Evolutionary conservation across 345 rosid species (phyloP).

Genomic region (Trapa incisa): DNA sequence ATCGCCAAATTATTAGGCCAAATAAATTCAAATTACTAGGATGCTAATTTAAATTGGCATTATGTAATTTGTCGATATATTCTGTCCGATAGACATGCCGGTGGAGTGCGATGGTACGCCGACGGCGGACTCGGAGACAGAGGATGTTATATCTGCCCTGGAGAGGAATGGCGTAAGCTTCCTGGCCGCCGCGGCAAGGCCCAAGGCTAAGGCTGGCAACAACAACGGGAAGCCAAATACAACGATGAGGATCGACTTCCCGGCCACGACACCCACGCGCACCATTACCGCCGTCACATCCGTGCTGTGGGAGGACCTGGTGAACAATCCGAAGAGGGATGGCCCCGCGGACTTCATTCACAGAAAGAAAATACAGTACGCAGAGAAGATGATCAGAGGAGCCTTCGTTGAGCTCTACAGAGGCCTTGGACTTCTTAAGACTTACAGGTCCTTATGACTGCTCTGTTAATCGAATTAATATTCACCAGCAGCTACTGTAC

Average conservation of each 20-base stretch:
- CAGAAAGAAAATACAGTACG: slow-evolving; percentile 67
- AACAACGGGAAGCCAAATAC: slow-evolving; percentile 52
- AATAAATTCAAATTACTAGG: no score
- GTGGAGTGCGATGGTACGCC: slow-evolving; percentile 10
- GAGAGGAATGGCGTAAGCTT: slow-evolving; percentile 73
- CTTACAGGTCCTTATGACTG: slow-evolving; percentile 49
- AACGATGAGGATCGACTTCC: slow-evolving; percentile 68
- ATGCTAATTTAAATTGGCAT: no score
- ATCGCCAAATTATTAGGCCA: no score
- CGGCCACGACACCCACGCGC: slow-evolving; percentile 45
- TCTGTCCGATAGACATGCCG: slow-evolving; percentile 22
- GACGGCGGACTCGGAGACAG: slow-evolving; percentile 22
- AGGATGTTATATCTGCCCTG: slow-evolving; percentile 53
- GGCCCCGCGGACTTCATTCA: slow-evolving; percentile 45
- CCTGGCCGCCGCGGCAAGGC: slow-evolving; percentile 45
- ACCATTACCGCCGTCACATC: slow-evolving; percentile 58
- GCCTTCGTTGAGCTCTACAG: slow-evolving; percentile 87
- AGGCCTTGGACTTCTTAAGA: slow-evolving; percentile 75
- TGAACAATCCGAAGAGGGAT: slow-evolving; percentile 52
- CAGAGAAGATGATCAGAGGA: slow-evolving; percentile 75
- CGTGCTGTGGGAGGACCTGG: slow-evolving; percentile 79
- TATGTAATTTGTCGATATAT: background rate
- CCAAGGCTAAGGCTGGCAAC: slow-evolving; percentile 25
- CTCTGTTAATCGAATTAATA: background rate
- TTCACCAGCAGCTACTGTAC: background rate